These are phyloP conservation scores for Venturia effusa DNA, from an alignment of 2,329 filamentous ascomycete genomes.

Conservation along the genomic window DNA sequence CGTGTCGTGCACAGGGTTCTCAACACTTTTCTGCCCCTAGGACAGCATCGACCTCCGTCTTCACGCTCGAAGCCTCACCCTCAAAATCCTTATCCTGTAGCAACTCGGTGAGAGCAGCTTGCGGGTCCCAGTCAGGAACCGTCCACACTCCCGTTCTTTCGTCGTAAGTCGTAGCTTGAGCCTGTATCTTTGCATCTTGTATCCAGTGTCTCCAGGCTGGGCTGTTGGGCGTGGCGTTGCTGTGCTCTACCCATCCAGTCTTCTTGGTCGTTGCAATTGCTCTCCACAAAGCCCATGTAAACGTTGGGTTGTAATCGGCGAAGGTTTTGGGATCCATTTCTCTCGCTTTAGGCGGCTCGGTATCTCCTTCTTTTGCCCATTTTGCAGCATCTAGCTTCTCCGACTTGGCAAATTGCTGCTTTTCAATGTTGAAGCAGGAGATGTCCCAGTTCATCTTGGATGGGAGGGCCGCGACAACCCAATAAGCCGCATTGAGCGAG, in stretches of 20 bases:
- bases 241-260: constrained; percentile 30
- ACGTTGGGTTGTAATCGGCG: constrained; percentile 21
- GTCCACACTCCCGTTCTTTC: not conserved
- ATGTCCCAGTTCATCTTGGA: constrained; percentile 37
- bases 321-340: not conserved
- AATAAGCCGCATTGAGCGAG: constrained; percentile 38
- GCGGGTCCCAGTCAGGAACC: not conserved
- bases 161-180: not conserved
- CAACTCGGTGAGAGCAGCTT: not conserved
- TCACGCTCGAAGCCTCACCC: not conserved
- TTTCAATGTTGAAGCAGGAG: constrained; percentile 30
- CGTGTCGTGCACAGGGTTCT: not conserved
- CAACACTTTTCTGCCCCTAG: not conserved
- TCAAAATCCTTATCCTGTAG: not conserved
- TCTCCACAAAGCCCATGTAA: constrained; percentile 39
- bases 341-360: not conserved
- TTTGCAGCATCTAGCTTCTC: not conserved
- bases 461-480: constrained; percentile 39
- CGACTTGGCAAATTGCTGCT: constrained; percentile 23
- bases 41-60: not conserved
- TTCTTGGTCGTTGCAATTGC: constrained; percentile 35
- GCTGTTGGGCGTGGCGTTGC: constrained; percentile 31
- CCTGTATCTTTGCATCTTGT: constrained; percentile 18
- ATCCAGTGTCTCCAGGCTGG: constrained; percentile 32
- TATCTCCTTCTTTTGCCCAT: not conserved